Base-by-base conservation (phyloP, 1,284 basidiomycete genomes). In the Cutaneotrichosporon curvatum region DNA sequence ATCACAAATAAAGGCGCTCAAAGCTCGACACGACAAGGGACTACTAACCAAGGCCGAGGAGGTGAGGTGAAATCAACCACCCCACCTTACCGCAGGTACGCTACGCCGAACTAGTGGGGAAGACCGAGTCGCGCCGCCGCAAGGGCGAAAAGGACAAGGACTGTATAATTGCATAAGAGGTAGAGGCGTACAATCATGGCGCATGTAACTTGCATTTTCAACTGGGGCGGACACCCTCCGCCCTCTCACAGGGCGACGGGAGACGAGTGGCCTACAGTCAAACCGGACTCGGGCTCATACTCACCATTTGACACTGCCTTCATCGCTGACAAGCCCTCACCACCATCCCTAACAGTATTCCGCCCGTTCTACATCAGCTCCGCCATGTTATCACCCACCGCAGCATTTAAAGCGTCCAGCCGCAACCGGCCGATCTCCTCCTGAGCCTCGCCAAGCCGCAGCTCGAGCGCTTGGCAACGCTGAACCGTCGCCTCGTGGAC, bases 1-100 rank as follows among this genome's bases (percentile, higher is more conserved):
- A 32, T 70, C 68, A 1, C 54, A 57, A 2, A 56, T 70, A 23
- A 58, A 66, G 55, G 64, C 69, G 1, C 57, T 72, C 41, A 67
- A 68, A 53, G 62, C 59, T 12, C 50, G 71, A 10, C 63, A 70
- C 41, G 65, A 70, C 35, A 70, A 71, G 51, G 71, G 71, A 16
- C 46, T 72, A n/a, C 51, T 72, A 41, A 60, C 54, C 21, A 65
- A 67, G 43, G 53, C 64, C n/a, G 71, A 72, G 56, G 61, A 71
- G 65, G 69, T 72, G 59, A 69, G 68, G 59, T 62, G 11, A 11
- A 14, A 14, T 35, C 10, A 21, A 36, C 41, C 34, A 34, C 21
- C n/a, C 23, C 20, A 21, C 19, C 33, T 9, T 36, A 18, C 21
- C 43, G 8, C 45, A 70, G 68, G 51, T 68, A 35, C 61, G 60